These are phyloP conservation scores for Pneumocystis wakefieldiae DNA, from an alignment of 1,139 yeast species.

Conservation along the genomic window DNA sequence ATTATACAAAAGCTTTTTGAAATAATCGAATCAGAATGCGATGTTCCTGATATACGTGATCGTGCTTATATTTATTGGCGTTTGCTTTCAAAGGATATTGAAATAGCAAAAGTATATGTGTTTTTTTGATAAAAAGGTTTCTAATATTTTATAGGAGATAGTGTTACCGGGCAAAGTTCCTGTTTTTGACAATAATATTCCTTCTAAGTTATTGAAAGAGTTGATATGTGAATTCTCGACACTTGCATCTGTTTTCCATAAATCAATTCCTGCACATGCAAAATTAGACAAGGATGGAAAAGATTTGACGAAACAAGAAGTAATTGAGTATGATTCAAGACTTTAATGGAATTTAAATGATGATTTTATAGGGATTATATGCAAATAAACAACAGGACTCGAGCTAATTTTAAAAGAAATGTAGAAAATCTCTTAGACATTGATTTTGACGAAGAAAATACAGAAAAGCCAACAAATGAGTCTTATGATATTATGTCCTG, in stretches of 20 bases:
- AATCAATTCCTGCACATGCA: conserved; percentile 59
- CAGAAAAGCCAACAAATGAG: conserved; percentile 17
- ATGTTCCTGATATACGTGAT: conserved; percentile 86
- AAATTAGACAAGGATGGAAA: conserved; percentile 33
- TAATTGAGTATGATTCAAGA: conserved; percentile 31
- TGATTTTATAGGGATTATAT: conserved; percentile 38
- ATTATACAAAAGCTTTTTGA: conserved; percentile 60
- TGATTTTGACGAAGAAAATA: conserved; percentile 35
- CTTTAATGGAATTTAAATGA: background rate
- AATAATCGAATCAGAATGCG: conserved; percentile 63
- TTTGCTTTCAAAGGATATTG: conserved; percentile 50
- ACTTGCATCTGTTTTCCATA: conserved; percentile 77
- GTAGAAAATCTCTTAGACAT: conserved; percentile 78
- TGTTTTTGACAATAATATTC: conserved; percentile 28
- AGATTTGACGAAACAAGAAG: conserved; percentile 34
- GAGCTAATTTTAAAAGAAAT: conserved; percentile 35
- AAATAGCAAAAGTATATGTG: conserved; percentile 36
- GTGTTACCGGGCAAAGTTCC: background rate
- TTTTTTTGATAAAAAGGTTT: conserved; percentile 43
- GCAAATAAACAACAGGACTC: conserved; percentile 57
- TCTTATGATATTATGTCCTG: conserved; percentile 17
- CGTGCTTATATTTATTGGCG: conserved; percentile 94
- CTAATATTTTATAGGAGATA: conserved; percentile 26
- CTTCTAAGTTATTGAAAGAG: conserved; percentile 51
- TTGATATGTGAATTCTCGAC: conserved; percentile 67